Base-by-base conservation (phyloP, 2,329 filamentous ascomycete species). In the Elsinoe batatas region DNA sequence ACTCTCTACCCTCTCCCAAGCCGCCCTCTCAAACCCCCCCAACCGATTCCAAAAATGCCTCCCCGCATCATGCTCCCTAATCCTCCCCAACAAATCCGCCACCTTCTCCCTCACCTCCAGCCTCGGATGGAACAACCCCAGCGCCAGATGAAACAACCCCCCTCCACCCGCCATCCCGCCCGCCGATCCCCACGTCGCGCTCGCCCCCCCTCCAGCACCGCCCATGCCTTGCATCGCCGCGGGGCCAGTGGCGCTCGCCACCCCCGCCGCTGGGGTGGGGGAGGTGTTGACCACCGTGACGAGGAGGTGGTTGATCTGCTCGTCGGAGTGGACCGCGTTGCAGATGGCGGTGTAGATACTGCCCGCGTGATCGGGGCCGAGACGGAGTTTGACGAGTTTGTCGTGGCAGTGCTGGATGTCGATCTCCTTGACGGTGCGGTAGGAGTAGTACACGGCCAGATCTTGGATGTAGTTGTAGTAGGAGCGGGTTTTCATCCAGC, bases 341-440 rank as follows among this genome's bases (percentile, higher is more conserved):
- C 82, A 64, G 17, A 98, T 79, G 0, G 89, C 85, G 17, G 93
- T 73, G 66, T 96, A 98, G 40, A 98, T 87, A 51, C 91, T 87
- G 13, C 83, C 86, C 55, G 87, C 87, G 60, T 91, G 86, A 3
- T 82, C 74, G 2, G 88, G 82, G 1, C 81, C 83, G 0, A 97
- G 78, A 56, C 89, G 87, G 59, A 95, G 80, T 58, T 86, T 85
- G 18, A 91, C 84, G 5, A 98, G 78, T 7, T 90, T 88, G 70
- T 97, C 91, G 68, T 96, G 89, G 68, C 96, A 85, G 69, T 97
- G 91, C 62, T 91, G 84, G 8, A 98, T 74, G 67, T 98, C 93
- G 15, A 94, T 77, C n/a, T 83, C 81, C 61, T 89, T 87, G 40
- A 91, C 78, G 1, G 88, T 85, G 1, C 65, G 64, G 40, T 64